A percentile compares a stretch with the other conserved stretches of the same genome.
Conservation (phyloP, 2,329 filamentous ascomycete genomes). For the Epichloe uncinata region DNA sequence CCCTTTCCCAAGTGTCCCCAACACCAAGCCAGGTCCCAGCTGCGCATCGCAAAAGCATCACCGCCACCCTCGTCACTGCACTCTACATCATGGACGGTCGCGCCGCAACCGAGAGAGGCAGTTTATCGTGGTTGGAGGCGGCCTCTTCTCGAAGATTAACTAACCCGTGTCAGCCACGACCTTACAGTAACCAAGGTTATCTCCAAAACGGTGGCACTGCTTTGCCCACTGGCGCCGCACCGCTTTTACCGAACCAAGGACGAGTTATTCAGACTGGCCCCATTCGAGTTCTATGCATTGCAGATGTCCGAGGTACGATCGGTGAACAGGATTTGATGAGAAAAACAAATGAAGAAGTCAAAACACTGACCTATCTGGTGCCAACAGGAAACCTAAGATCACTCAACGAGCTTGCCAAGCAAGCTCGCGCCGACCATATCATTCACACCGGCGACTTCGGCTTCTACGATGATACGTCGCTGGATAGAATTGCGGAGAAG, state of each 20-base stretch:
- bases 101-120: neutral
- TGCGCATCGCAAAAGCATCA: conserved; percentile 1
- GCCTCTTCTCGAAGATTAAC: conserved; percentile 9
- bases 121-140: neutral
- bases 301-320: conserved; percentile 52
- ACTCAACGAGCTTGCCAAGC: conserved; percentile 89
- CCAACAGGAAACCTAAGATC: conserved; percentile 84
- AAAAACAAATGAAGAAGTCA: neutral
- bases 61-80: neutral
- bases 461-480: conserved; percentile 92
- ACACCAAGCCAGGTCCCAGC: neutral
- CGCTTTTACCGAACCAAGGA: conserved; percentile 54
- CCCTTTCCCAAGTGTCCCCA: neutral
- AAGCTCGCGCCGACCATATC: conserved; percentile 91
- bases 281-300: conserved; percentile 55
- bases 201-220: conserved; percentile 48
- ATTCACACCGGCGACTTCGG: conserved; percentile 98
- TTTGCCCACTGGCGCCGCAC: conserved; percentile 45
- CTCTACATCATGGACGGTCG: conserved; percentile 2
- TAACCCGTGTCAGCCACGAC: conserved; percentile 23
- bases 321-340: neutral
- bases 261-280: conserved; percentile 52
- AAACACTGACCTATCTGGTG: neutral
- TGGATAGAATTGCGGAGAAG: conserved; percentile 97
- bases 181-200: conserved; percentile 41